Evolutionary conservation across 495 filamentous ascomycete genomes (phyloP).

Genomic region (Lindgomyces ingoldianus): DNA sequence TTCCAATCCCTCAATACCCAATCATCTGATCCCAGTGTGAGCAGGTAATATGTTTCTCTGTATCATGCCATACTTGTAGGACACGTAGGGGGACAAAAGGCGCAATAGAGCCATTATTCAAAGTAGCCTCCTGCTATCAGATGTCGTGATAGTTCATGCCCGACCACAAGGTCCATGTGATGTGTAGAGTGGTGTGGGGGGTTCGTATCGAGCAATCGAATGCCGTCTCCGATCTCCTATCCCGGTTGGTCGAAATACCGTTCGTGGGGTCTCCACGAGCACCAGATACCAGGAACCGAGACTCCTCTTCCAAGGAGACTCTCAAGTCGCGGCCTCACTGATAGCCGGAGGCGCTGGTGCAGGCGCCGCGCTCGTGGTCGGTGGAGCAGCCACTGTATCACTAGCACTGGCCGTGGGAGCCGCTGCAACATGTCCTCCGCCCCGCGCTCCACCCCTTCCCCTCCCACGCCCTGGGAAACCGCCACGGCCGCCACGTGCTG

Average conservation of each 20-base stretch:
- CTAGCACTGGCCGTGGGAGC: neutral
- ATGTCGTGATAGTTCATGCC: neutral
- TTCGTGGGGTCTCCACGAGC: neutral
- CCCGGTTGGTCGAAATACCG: neutral
- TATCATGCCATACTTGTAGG: too few relatives aligned
- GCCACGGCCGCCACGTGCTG: slow-evolving; percentile 48
- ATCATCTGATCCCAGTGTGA: too few relatives aligned
- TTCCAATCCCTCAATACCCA: too few relatives aligned
- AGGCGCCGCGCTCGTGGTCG: neutral
- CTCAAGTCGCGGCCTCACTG: neutral
- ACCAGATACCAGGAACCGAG: neutral
- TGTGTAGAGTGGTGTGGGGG: neutral
- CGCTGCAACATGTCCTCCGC: slow-evolving; percentile 26
- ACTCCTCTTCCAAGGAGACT: neutral
- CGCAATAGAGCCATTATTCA: neutral
- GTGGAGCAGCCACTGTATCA: neutral
- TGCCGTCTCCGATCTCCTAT: neutral
- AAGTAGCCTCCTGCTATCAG: neutral
- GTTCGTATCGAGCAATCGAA: neutral
- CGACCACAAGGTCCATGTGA: neutral
- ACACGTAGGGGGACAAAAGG: too few relatives aligned
- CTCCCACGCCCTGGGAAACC: slow-evolving; percentile 44
- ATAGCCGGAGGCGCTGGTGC: slow-evolving; percentile 1
- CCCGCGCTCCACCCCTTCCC: slow-evolving; percentile 48
- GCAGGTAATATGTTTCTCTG: too few relatives aligned